Evolutionary conservation across 805 yeast species (phyloP).

Genomic region (Saccharomycopsis oosterbeekiorum): DNA sequence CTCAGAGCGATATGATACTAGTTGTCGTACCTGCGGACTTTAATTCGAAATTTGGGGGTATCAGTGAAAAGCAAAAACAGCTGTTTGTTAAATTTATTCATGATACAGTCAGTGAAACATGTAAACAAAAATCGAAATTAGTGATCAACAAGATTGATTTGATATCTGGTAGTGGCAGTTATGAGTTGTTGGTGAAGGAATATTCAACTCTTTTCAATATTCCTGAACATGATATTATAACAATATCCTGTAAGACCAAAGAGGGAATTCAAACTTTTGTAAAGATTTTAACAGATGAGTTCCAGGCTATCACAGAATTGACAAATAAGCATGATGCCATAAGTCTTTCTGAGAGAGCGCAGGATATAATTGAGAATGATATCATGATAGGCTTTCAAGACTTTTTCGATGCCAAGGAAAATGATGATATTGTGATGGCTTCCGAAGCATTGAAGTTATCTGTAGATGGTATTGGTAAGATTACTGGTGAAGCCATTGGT

Average conservation of each 20-base stretch:
- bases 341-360: conserved; percentile 62
- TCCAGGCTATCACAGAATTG: conserved; percentile 39
- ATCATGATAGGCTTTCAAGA: conserved; percentile 67
- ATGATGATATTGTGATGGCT: conserved; percentile 70
- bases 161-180: conserved; percentile 20
- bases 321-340: conserved; percentile 52
- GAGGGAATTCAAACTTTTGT: conserved; percentile 46
- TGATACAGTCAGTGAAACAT: background rate
- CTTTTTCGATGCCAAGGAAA: conserved; percentile 39
- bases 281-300: conserved; percentile 31
- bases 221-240: conserved; percentile 21
- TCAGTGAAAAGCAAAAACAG: background rate
- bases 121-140: conserved; percentile 30
- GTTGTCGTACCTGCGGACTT: conserved; percentile 43
- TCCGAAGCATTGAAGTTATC: conserved; percentile 66
- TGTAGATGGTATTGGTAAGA: conserved; percentile 80
- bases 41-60: too few species aligned
- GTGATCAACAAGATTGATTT: conserved; percentile 58
- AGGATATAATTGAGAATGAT: conserved; percentile 65
- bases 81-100: background rate
- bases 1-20: conserved; percentile 57
- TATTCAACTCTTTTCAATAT: conserved; percentile 27
- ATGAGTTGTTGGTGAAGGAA: conserved; percentile 17
- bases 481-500: conserved; percentile 84
- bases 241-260: conserved; percentile 53